phyloP scores from a whole-genome alignment of 202 grass and related monocot species.

The Eragrostis tef region DNA sequence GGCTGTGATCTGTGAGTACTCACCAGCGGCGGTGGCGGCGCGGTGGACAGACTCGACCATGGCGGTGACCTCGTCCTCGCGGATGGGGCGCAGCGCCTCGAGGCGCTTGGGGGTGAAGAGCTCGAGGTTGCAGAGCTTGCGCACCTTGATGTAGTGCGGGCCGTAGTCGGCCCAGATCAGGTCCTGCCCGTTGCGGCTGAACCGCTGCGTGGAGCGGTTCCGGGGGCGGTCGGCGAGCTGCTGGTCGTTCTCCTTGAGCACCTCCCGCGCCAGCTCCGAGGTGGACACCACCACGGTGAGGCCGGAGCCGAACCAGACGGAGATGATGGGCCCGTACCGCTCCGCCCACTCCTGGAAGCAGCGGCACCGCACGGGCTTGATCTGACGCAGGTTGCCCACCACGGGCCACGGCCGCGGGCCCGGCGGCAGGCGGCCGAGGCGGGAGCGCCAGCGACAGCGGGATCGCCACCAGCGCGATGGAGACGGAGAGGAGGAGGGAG shows the following conservation, averaged over 20 bases:
- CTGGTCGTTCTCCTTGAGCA: slow-evolving; percentile 98
- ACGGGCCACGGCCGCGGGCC: slow-evolving; percentile 75
- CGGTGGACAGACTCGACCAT: slow-evolving; percentile 86
- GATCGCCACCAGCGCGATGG: slow-evolving; percentile 55
- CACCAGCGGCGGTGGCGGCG: slow-evolving; percentile 60
- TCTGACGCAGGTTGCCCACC: slow-evolving; percentile 83
- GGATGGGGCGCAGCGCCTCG: slow-evolving; percentile 76
- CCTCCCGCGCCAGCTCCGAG: slow-evolving; percentile 74
- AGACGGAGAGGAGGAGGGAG: slow-evolving; percentile 55
- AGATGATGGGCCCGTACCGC: slow-evolving; percentile 76
- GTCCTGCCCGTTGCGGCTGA: slow-evolving; percentile 79
- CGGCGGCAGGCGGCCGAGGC: slow-evolving; percentile 58
- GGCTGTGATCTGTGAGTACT: slow-evolving; percentile 28
- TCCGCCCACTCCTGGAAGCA: slow-evolving; percentile 84
- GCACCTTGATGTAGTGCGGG: slow-evolving; percentile 90
- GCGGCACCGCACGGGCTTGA: slow-evolving; percentile 77
- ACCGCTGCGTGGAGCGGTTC: slow-evolving; percentile 68
- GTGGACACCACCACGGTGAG: slow-evolving; percentile 77
- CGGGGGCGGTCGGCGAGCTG: slow-evolving; percentile 81
- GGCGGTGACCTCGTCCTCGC: slow-evolving; percentile 93
- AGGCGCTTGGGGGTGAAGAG: slow-evolving; percentile 85
- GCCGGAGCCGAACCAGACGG: slow-evolving; percentile 82
- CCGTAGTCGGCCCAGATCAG: slow-evolving; percentile 96
- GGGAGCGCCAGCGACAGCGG: slow-evolving; percentile 60
- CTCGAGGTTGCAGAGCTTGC: slow-evolving; percentile 92